A percentile compares a stretch with the other conserved stretches of the same genome.
Conservation (phyloP, 169 alveolate genomes). For the Eimeria nieschulzi region DNA sequence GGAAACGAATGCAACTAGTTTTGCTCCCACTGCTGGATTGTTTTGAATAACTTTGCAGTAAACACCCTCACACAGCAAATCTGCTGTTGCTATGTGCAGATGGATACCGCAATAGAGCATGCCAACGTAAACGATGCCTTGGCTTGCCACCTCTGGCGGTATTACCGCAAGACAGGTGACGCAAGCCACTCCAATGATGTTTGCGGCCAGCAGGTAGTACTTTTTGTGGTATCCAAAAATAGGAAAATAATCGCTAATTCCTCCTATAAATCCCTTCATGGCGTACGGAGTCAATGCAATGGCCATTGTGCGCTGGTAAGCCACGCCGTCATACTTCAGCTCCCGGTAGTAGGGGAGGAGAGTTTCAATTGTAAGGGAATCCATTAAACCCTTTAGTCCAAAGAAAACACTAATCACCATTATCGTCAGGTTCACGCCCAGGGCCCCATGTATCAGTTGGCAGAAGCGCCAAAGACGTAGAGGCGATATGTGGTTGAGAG, state of each 20-base stretch:
- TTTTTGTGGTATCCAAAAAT: slow-evolving; percentile 55
- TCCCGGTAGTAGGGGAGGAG: slow-evolving; percentile 46
- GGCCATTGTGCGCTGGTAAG: slow-evolving; percentile 49
- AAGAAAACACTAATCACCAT: slow-evolving; percentile 57
- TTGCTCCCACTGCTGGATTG: slow-evolving; percentile 45
- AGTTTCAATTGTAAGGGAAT: slow-evolving; percentile 53
- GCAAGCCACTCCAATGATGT: slow-evolving; percentile 45
- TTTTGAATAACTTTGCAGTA: slow-evolving; percentile 66
- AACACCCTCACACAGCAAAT: slow-evolving; percentile 63
- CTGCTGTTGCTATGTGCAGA: slow-evolving; percentile 60
- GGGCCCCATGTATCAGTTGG: neutral
- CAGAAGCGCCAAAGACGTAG: neutral
- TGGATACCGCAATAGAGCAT: slow-evolving; percentile 48
- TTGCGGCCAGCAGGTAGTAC: slow-evolving; percentile 66
- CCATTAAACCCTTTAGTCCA: slow-evolving; percentile 59
- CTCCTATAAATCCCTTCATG: slow-evolving; percentile 54
- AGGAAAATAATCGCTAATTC: slow-evolving; percentile 55
- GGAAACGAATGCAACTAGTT: slow-evolving; percentile 69
- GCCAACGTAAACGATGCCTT: slow-evolving; percentile 51
- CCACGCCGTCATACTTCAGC: slow-evolving; percentile 47
- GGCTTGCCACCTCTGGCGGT: slow-evolving; percentile 24
- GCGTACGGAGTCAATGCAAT: slow-evolving; percentile 64
- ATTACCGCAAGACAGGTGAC: neutral
- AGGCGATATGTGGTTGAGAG: neutral
- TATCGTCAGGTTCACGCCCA: neutral